Percentiles rank a stretch among this genome's conserved stretches.
phyloP scores from a whole-genome alignment of 2,329 filamentous ascomycete species.

The Cordyceps javanica region DNA sequence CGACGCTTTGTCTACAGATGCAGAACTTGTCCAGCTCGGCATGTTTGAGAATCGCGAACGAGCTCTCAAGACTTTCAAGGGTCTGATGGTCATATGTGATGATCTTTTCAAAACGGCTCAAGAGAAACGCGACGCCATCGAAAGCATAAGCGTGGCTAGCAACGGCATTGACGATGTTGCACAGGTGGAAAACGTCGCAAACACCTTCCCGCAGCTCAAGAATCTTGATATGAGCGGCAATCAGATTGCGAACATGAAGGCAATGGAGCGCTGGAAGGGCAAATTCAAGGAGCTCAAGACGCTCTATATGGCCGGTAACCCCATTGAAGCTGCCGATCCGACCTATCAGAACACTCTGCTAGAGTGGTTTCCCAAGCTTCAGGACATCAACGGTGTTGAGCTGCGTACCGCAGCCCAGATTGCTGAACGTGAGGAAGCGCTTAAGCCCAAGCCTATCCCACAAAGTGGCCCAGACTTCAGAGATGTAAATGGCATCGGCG shows the following conservation, averaged over 20 bases:
- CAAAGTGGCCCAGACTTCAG: slow-evolving; percentile 62
- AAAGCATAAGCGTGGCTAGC: slow-evolving; percentile 73
- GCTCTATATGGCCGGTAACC: slow-evolving; percentile 71
- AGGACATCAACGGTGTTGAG: slow-evolving; percentile 66
- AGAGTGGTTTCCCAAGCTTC: slow-evolving; percentile 77
- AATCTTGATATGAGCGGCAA: slow-evolving; percentile 89
- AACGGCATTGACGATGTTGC: slow-evolving; percentile 71
- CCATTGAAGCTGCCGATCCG: slow-evolving; percentile 55
- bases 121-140: slow-evolving; percentile 70
- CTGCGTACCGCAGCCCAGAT: slow-evolving; percentile 69
- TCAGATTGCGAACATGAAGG: slow-evolving; percentile 60
- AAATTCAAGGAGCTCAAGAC: slow-evolving; percentile 75
- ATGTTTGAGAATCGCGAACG: slow-evolving; percentile 67
- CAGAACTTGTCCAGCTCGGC: slow-evolving; percentile 64
- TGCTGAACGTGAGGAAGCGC: slow-evolving; percentile 44
- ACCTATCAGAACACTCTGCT: slow-evolving; percentile 63
- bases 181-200: slow-evolving; percentile 67
- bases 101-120: slow-evolving; percentile 64
- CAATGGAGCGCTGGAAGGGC: slow-evolving; percentile 68
- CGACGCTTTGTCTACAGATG: slow-evolving; percentile 68
- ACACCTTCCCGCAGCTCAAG: slow-evolving; percentile 76
- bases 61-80: slow-evolving; percentile 83
- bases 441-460: slow-evolving; percentile 53
- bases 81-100: slow-evolving; percentile 81
- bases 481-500: slow-evolving; percentile 68